These are phyloP conservation scores for Scheffersomyces titani DNA, from an alignment of 1,139 yeast genomes.

Conservation along the genomic window DNA sequence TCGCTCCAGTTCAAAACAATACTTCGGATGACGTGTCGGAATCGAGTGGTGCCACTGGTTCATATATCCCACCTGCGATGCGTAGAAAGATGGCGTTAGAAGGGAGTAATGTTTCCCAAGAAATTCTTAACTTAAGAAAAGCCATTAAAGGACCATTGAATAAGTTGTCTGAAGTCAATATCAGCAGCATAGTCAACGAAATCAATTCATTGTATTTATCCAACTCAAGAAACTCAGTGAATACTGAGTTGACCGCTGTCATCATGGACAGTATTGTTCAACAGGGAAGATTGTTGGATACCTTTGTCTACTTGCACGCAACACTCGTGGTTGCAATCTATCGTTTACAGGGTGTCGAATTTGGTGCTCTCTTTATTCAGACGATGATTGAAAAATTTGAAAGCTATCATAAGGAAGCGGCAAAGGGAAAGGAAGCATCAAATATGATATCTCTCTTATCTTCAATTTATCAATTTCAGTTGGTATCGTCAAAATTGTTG, in stretches of 20 bases:
- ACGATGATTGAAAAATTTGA: constrained; percentile 69
- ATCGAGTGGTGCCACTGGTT: constrained; percentile 20
- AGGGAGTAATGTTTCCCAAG: constrained; percentile 43
- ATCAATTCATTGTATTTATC: constrained; percentile 61
- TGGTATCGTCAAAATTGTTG: constrained; percentile 70
- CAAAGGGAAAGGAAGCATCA: constrained; percentile 56
- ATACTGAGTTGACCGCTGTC: constrained; percentile 62
- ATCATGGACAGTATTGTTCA: constrained; percentile 67
- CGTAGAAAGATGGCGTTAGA: constrained; percentile 54
- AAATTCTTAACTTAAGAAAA: constrained; percentile 51
- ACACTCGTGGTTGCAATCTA: constrained; percentile 76
- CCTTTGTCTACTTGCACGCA: constrained; percentile 79
- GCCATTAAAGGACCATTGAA: constrained; percentile 80
- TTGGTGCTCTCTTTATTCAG: constrained; percentile 88
- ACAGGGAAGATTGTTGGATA: constrained; percentile 69
- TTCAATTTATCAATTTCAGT: constrained; percentile 74
- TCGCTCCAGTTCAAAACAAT: constrained; percentile 58
- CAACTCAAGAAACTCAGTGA: constrained; percentile 77
- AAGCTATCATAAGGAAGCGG: constrained; percentile 25
- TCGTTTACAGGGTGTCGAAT: constrained; percentile 79
- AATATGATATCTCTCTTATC: constrained; percentile 76
- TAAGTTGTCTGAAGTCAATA: constrained; percentile 82
- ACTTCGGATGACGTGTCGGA: constrained; percentile 3
- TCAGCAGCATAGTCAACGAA: constrained; percentile 68
- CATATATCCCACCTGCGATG: constrained; percentile 84